Base-by-base conservation (phyloP, 1,284 basidiomycete species). In the Malassezia nana region DNA sequence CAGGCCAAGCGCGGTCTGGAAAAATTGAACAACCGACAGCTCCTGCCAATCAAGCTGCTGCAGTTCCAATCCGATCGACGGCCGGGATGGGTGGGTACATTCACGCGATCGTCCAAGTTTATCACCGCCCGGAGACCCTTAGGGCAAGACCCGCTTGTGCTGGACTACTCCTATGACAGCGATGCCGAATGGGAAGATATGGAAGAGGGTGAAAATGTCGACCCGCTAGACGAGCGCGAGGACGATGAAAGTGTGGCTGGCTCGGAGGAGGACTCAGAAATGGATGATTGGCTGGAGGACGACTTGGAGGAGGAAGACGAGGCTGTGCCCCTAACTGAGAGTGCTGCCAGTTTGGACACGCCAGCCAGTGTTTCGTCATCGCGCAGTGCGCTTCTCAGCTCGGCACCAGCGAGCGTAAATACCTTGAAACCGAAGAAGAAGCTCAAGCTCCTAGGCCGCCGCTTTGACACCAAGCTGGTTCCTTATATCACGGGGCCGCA, bases 231-330 rank as follows among this genome's bases (percentile, higher is more conserved):
- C 24, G 67, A 69, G 20, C 58, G 63, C 8, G 56, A 60, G 6
- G 57, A 57, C 24, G 63, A 67, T 22, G 62, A 65, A 25, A 64
- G 61, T 25, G 57, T 57, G 7, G 46, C 44, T 2, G 52, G 31
- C 13, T 66, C 64, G 2, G 65, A 68, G 13, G 54, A 46, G 7
- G 69, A 72, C 39, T 69, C 67, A 4, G 70, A 72, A 52, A 66
- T 71, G 67, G 66, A 68, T 44, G 70, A 72, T 32, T 73, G 67
- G 67, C 61, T 73, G 9, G 69, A 66, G 6, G 69, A 73, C 42
- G 70, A 73, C 38, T 39, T 71, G 18, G 70, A 73, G 47, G 63
- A 60, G 20, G 55, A 50, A 15, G 52, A 46, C 15, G 45, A 43
- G 13, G 25, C 50, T 4, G 41, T 46, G 4, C 52, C 52, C 3